Conservation (phyloP, 305 asterid species). For the Ruellia speciosa region DNA sequence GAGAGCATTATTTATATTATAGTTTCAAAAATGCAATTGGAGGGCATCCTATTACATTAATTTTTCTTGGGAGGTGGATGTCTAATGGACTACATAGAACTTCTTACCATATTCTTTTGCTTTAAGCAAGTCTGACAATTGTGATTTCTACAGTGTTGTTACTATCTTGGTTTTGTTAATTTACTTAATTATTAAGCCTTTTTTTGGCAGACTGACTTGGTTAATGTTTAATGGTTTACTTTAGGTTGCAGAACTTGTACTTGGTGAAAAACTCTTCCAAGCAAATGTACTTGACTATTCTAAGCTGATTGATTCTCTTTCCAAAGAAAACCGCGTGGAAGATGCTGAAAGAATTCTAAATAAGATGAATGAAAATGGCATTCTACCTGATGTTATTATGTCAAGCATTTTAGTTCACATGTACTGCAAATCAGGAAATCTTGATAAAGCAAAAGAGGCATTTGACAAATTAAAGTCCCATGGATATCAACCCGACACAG, state of each 20-base stretch:
- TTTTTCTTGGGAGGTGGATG: too few relatives aligned
- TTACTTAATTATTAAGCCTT: neutral
- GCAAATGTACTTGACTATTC: slow-evolving; percentile 63
- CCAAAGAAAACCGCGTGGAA: slow-evolving; percentile 39
- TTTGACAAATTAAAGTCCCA: slow-evolving; percentile 38
- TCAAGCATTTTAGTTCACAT: slow-evolving; percentile 43
- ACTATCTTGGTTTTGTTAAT: neutral
- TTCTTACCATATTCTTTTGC: neutral
- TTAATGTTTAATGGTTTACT: slow-evolving; percentile 15
- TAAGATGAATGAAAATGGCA: slow-evolving; percentile 64
- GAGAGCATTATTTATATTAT: too few relatives aligned
- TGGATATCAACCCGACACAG: slow-evolving; percentile 56
- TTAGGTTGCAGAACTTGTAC: slow-evolving; percentile 72
- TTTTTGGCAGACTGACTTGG: neutral
- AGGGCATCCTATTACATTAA: too few relatives aligned
- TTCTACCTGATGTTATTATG: slow-evolving; percentile 51
- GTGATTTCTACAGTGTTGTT: slow-evolving; percentile 1
- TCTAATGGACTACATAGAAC: too few relatives aligned
- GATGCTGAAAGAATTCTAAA: slow-evolving; percentile 68
- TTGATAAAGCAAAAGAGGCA: slow-evolving; percentile 43
- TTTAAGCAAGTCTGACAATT: neutral
- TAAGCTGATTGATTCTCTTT: slow-evolving; percentile 49
- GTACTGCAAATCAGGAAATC: slow-evolving; percentile 62
- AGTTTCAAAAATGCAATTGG: too few relatives aligned
- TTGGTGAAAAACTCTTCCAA: slow-evolving; percentile 63